phyloP scores from a whole-genome alignment of 2,329 filamentous ascomycete genomes.

The Arthrobotrys iridis region DNA sequence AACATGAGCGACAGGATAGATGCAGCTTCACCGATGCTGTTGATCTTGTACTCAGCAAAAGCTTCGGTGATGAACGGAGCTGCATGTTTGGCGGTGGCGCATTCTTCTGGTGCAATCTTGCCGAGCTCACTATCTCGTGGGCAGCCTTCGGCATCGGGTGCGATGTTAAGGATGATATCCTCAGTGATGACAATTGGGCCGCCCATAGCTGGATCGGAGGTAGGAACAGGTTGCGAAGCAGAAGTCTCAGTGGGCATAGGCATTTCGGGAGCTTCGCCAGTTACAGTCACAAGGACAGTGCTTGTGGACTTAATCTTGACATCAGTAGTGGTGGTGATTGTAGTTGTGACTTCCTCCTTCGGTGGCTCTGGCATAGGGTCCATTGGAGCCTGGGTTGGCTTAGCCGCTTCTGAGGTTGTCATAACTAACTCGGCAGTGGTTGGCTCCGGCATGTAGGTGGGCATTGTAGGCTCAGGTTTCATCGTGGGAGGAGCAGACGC shows the following conservation, averaged over 20 bases:
- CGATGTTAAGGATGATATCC: slow-evolving; percentile 66
- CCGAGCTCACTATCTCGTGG: slow-evolving; percentile 61
- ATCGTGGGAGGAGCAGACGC: background rate
- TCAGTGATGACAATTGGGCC: slow-evolving; percentile 55
- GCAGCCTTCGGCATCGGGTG: slow-evolving; percentile 70
- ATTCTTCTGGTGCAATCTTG: slow-evolving; percentile 64
- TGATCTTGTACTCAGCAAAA: slow-evolving; percentile 70
- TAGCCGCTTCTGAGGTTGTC: background rate
- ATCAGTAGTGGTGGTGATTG: background rate
- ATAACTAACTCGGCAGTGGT: slow-evolving; percentile 2
- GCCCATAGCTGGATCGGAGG: background rate
- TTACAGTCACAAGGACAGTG: slow-evolving; percentile 3
- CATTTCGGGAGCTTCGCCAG: background rate
- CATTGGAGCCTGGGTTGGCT: slow-evolving; percentile 4
- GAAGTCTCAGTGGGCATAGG: background rate
- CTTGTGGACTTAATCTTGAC: slow-evolving; percentile 9
- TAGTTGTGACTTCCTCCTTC: slow-evolving; percentile 19
- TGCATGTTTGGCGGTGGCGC: slow-evolving; percentile 72
- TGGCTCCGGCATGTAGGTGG: background rate
- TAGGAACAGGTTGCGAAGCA: background rate
- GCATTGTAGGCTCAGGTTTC: background rate
- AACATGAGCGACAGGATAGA: slow-evolving; percentile 76
- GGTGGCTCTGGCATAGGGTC: background rate
- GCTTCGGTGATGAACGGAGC: slow-evolving; percentile 68
- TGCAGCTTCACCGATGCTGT: slow-evolving; percentile 70